Evolutionary conservation across 176 grass and related monocot genomes (phyloP), one percentile per base, ranked within the genome.

Genomic region (Paspalum vaginatum): DNA sequence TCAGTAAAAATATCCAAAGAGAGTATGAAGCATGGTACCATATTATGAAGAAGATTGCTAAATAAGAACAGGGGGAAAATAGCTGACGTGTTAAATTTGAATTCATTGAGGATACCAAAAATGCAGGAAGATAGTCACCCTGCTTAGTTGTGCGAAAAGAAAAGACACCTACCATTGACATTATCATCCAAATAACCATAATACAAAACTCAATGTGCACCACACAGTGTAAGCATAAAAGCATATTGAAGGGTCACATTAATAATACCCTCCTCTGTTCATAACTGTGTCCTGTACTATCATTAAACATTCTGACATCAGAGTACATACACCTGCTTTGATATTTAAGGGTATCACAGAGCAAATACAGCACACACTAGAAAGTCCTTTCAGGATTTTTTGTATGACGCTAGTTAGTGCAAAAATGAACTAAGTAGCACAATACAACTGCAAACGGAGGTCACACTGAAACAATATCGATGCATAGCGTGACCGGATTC

Each of bases 1-100:
- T 85, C 50, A 65, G 25, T 57, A 17, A 55, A 25, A 59, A 11
- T 75, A 55, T 85, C 17, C 40, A 43, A 49, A 15, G 64, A 81
- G 46, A 75, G 17, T 56, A 81, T 49, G 26, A 42, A 26, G 9
- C 7, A 72, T 56, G 11, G 12, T 55, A 40, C 69, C 16, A 13
- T 42, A 74, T 60, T 22, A 32, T 32, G 32, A 45, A 64, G 22
- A 78, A 24, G 18, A 51, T 62, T 2, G 25, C 20, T 70, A 47
- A 8, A 56, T 24, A 75, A 69, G 17, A 78, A 44, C 6, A 72
- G 25, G 0, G 0, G 6, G 24, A 77, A 20, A 58, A 60, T 6
- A 81, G 44, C 2, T 61, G 40, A 2, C 3, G 52, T 17, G 79
- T 41, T 6, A 62, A 55, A 21, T 68, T 66, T 56, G 51, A 83